Percentiles rank a stretch among this genome's conserved stretches.
Evolutionary conservation across 2,329 filamentous ascomycete species (phyloP).

Genomic region (Piedraia hortae): DNA sequence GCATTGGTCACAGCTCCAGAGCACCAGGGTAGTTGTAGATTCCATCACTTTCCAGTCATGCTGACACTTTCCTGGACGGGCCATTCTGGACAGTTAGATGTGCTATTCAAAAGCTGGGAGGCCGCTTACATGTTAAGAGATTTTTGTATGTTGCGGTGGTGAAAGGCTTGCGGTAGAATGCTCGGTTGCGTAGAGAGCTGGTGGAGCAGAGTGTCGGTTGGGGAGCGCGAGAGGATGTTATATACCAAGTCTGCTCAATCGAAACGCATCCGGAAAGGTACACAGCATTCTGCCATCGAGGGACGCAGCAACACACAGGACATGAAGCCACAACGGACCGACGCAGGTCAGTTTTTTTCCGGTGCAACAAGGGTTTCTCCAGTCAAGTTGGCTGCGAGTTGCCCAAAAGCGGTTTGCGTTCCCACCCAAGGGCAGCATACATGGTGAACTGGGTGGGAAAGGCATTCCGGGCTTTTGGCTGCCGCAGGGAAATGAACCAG

Average conservation of each 20-base stretch:
- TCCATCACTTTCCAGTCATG: slow-evolving; percentile 25
- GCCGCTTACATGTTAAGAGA: too few relatives aligned
- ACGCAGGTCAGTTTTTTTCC: too few relatives aligned
- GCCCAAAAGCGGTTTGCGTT: slow-evolving; percentile 15
- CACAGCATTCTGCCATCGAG: too few relatives aligned
- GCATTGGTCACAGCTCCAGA: slow-evolving; percentile 26
- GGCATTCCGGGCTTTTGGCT: slow-evolving; percentile 4
- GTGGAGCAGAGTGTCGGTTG: neutral
- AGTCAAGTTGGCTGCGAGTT: slow-evolving; percentile 19
- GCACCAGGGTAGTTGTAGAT: slow-evolving; percentile 22
- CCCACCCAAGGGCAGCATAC: slow-evolving; percentile 11
- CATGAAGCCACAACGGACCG: too few relatives aligned
- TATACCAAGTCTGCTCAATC: slow-evolving; percentile 15
- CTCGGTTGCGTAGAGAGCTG: neutral
- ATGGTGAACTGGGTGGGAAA: slow-evolving; percentile 5
- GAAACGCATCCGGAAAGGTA: too few relatives aligned
- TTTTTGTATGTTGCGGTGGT: neutral
- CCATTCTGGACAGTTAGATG: slow-evolving; percentile 18
- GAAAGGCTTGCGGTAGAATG: neutral
- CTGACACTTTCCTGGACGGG: slow-evolving; percentile 20
- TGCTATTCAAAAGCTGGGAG: too few relatives aligned
- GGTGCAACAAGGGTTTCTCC: too few relatives aligned
- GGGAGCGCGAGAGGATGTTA: slow-evolving; percentile 4
- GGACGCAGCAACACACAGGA: too few relatives aligned
- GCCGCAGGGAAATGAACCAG: slow-evolving; percentile 5